Evolutionary conservation across 2,329 filamentous ascomycete genomes (phyloP), one percentile per base, ranked within the genome.

Genomic region (Hymenoscyphus linearis): DNA sequence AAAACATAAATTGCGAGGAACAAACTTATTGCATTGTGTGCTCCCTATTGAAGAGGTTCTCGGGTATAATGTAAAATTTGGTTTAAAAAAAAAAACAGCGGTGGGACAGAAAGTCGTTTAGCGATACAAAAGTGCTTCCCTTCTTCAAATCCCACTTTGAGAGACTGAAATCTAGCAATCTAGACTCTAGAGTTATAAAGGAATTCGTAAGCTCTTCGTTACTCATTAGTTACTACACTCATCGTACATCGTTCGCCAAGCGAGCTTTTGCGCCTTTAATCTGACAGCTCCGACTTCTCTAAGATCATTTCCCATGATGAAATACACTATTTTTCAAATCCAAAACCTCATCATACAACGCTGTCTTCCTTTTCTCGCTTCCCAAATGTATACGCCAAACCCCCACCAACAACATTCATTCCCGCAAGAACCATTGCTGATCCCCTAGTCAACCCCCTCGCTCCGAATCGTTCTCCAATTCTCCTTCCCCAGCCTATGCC

Each of bases 351-450:
- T 55, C 54, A 34, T 31, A 53, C n/a, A n/a, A 18, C 52, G 9
- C 27, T 53, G 18, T 57, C 52, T 31, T 57, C 10, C 22, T 35
- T 57, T 22, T 58, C 57, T 36, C 34, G 50, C 31, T 74, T 74
- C 9, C 79, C 79, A 70, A 82, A 79, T 0, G 74, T 76, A 71
- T 83, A 84, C 1, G 80, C 79, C 63, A 79, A 66, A 2, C 82
- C 81, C 55, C 82, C 77, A 12, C 78, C 77, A 9, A 78, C 74
- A 12, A 82, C 68, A 70, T 85, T 84, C 26, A 74, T 75, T 18
- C 74, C 76, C 65, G 80, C 82, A 14, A 83, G 65, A 34, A 74
- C 79, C 67, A 84, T 70, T 5, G 82, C 81, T 4, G 75, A 75
- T 4, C 82, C 82, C 66, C 82, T 74, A n/a, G 81, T 75, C 35